phyloP scores from a whole-genome alignment of 148 eudicot genomes.

The Simmondsia chinensis region DNA sequence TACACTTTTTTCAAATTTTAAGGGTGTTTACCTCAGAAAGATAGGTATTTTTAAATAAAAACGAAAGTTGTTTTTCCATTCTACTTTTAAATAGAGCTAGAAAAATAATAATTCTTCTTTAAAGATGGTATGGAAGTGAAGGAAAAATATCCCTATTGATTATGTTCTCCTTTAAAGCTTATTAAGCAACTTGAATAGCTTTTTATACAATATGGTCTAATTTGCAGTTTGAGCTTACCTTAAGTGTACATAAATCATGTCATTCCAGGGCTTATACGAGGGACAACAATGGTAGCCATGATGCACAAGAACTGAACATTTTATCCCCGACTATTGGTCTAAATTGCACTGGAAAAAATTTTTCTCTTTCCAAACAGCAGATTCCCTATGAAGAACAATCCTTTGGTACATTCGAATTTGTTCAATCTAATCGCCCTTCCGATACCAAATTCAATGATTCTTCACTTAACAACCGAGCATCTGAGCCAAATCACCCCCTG shows the following conservation, averaged over 20 bases:
- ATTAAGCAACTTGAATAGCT: slow-evolving; percentile 7
- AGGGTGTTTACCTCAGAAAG: no score
- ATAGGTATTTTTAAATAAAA: no score
- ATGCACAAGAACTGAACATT: slow-evolving; percentile 1
- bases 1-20: no score
- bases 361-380: slow-evolving; percentile 7
- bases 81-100: no score
- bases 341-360: slow-evolving; percentile 9
- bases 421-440: slow-evolving; percentile 9
- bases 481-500: neutral
- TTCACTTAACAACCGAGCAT: slow-evolving; percentile 4
- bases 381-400: slow-evolving; percentile 5
- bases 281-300: no score
- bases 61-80: no score
- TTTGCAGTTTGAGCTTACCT: no score
- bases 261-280: no score
- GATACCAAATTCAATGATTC: slow-evolving; percentile 5
- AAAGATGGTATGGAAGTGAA: no score
- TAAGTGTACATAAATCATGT: no score
- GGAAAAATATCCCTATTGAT: neutral
- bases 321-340: slow-evolving; percentile 9
- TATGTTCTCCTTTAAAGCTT: neutral
- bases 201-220: no score
- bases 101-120: no score
- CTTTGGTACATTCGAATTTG: slow-evolving; percentile 1